These are phyloP conservation scores for Coemansia sp. DNA, from an alignment of 192 early-diverging fungal genomes.

Conservation along the genomic window DNA sequence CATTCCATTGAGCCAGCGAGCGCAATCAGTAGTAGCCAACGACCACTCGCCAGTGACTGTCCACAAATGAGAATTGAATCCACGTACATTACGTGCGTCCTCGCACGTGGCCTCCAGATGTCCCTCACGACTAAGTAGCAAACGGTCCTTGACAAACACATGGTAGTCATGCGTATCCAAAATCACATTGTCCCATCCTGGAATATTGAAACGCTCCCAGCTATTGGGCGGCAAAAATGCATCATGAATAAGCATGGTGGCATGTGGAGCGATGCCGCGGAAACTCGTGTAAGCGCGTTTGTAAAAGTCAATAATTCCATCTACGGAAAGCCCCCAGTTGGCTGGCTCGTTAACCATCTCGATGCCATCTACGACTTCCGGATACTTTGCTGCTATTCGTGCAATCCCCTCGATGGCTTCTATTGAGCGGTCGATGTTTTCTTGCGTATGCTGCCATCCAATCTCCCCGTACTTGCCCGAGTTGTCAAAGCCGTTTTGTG, in stretches of 20 bases:
- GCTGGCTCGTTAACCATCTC: slow-evolving; percentile 56
- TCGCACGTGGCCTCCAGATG: slow-evolving; percentile 43
- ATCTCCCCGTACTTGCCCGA: slow-evolving; percentile 52
- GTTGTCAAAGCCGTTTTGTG: slow-evolving; percentile 64
- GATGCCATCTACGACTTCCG: slow-evolving; percentile 40
- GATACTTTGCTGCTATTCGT: slow-evolving; percentile 32
- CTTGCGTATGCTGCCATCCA: slow-evolving; percentile 42
- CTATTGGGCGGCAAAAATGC: slow-evolving; percentile 43
- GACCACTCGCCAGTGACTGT: slow-evolving; percentile 76
- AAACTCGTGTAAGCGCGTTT: slow-evolving; percentile 37
- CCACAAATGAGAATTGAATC: slow-evolving; percentile 37
- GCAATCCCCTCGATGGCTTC: slow-evolving; percentile 55
- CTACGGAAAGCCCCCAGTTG: slow-evolving; percentile 40
- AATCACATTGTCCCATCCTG: slow-evolving; percentile 50
- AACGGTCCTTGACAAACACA: slow-evolving; percentile 46
- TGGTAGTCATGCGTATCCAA: slow-evolving; percentile 57
- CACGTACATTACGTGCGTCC: slow-evolving; percentile 33
- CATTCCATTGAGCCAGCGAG: slow-evolving; percentile 68
- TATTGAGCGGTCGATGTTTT: slow-evolving; percentile 59
- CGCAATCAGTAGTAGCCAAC: slow-evolving; percentile 69
- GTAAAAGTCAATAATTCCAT: slow-evolving; percentile 45
- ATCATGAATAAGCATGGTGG: slow-evolving; percentile 47
- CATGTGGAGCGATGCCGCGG: slow-evolving; percentile 34
- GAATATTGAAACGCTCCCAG: slow-evolving; percentile 38
- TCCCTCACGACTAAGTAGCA: slow-evolving; percentile 21